These are phyloP conservation scores for Hypomontagnella submonticulosa DNA, from an alignment of 495 filamentous ascomycete species.

Conservation along the genomic window DNA sequence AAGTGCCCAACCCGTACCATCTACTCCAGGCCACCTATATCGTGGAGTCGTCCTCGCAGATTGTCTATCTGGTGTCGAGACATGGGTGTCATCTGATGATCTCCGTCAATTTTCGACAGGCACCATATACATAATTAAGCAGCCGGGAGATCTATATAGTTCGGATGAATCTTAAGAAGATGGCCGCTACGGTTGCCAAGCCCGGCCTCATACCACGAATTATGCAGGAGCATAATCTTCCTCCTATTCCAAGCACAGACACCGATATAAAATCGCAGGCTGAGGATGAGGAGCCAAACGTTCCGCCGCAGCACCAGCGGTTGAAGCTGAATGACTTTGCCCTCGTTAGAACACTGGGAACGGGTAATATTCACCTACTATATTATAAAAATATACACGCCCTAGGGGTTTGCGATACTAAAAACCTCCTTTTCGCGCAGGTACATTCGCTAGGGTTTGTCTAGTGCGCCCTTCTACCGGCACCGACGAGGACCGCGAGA, in stretches of 20 bases:
- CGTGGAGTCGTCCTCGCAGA: slow-evolving; percentile 12
- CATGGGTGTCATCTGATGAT: slow-evolving; percentile 34
- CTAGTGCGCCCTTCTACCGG: slow-evolving; percentile 72
- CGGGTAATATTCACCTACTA: slow-evolving; percentile 64
- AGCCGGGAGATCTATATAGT: slow-evolving; percentile 6
- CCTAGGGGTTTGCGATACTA: slow-evolving; percentile 27
- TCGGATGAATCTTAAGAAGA: slow-evolving; percentile 45
- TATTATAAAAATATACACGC: slow-evolving; percentile 6
- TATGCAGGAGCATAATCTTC: slow-evolving; percentile 38
- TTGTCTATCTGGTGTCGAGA: slow-evolving; percentile 16
- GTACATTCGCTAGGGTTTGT: slow-evolving; percentile 96
- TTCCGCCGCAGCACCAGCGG: slow-evolving; percentile 48
- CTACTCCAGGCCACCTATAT: slow-evolving; percentile 5
- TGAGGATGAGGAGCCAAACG: slow-evolving; percentile 41
- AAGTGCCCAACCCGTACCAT: slow-evolving; percentile 8
- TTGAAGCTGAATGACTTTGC: slow-evolving; percentile 76
- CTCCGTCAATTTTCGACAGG: slow-evolving; percentile 32
- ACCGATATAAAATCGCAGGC: slow-evolving; percentile 23
- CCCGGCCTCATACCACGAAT: slow-evolving; percentile 41
- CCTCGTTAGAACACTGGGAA: slow-evolving; percentile 89
- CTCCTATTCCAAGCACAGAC: slow-evolving; percentile 19
- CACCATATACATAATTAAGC: slow-evolving; percentile 6
- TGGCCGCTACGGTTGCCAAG: slow-evolving; percentile 47
- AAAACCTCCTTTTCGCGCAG: slow-evolving; percentile 58
- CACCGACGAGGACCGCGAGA: slow-evolving; percentile 65